A percentile compares a stretch with the other conserved stretches of the same genome.
phyloP scores from a whole-genome alignment of 73 alveolate genomes.

The Paraurostyla sp. region DNA sequence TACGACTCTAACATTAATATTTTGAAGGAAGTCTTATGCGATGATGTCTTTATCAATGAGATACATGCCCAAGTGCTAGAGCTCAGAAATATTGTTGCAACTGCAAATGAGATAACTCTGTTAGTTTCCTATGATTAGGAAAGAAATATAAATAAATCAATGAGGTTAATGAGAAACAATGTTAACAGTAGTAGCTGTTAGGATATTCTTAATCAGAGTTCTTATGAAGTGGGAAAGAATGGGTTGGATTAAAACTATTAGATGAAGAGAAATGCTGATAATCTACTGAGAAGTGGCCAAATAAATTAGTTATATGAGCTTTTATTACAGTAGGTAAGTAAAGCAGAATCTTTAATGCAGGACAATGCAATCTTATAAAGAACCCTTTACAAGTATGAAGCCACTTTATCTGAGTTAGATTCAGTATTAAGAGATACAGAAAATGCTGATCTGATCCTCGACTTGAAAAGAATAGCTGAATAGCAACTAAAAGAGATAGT shows the following conservation, averaged over 20 bases:
- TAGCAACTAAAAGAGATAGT: constrained; percentile 49
- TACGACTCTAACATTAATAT: background rate
- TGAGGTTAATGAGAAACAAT: background rate
- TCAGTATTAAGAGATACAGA: constrained; percentile 13
- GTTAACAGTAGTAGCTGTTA: background rate
- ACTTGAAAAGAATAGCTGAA: constrained; percentile 43
- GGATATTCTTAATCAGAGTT: background rate
- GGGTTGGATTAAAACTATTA: constrained; percentile 38
- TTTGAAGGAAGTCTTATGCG: background rate
- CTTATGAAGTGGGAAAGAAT: background rate
- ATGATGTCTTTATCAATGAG: constrained; percentile 12
- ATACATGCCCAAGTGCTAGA: background rate
- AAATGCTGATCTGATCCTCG: constrained; percentile 19
- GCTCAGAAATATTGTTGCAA: background rate
- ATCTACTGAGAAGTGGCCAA: constrained; percentile 31
- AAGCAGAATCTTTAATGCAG: constrained; percentile 36
- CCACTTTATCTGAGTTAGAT: constrained; percentile 51
- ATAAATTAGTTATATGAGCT: constrained; percentile 28
- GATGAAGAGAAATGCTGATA: constrained; percentile 62
- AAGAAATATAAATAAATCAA: background rate
- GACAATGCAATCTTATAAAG: constrained; percentile 55
- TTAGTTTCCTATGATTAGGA: background rate
- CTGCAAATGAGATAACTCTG: constrained; percentile 14
- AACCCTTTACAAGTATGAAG: constrained; percentile 46
- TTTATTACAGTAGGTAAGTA: background rate